Base-by-base conservation (phyloP, 2,329 filamentous ascomycete species). In the Aureobasidium sp. region DNA sequence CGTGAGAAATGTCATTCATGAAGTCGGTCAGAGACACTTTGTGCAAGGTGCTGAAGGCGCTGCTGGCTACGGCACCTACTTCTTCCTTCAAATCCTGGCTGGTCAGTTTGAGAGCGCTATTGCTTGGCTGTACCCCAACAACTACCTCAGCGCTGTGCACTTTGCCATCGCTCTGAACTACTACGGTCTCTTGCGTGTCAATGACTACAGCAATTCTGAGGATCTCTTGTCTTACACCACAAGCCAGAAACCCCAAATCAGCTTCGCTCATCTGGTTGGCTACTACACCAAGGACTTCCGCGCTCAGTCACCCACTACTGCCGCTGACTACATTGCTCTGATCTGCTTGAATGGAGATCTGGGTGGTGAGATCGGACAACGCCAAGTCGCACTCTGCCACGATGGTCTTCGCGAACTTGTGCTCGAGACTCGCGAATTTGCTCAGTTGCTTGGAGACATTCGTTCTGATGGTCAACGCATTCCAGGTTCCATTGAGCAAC, bases 211-310 rank as follows among this genome's bases (percentile, higher is more conserved):
- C 68, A 84, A 84, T 8, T 85, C 85, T 10, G 86, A 88, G 71
- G 89, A 95, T 68, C 76, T 84, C 27, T 23, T 87, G 53, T 83
- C 82, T 10, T 84, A 85, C 74, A 90, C 85, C 68, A 88, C 83
- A 69, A 84, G 86, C 67, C 83, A 84, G 66, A 80, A 85, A 66
- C 82, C 91, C 5, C 91, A 97, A 73, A 87, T 99, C 75, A 96
- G 94, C 79, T 97, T 97, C 76, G 92, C 90, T 48, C 88, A 89
- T 63, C 90, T 97, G 80, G 81, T 97, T 64, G 95, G 93, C 44
- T 91, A 94, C 73, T 99, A 99, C 79, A 99, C 95, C 5, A 85
- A 89, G 60, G 92, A 97, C 75, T 99, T 99, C 84, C 88, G 94
- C 58, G 90, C 91, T 34, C 92, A 91, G 23, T 87, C 95, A 70